Percentiles rank a stretch among this genome's conserved stretches.
These are phyloP conservation scores for Debaryomycetaceae sp. DNA, from an alignment of 1,139 yeast species.

Conservation along the genomic window DNA sequence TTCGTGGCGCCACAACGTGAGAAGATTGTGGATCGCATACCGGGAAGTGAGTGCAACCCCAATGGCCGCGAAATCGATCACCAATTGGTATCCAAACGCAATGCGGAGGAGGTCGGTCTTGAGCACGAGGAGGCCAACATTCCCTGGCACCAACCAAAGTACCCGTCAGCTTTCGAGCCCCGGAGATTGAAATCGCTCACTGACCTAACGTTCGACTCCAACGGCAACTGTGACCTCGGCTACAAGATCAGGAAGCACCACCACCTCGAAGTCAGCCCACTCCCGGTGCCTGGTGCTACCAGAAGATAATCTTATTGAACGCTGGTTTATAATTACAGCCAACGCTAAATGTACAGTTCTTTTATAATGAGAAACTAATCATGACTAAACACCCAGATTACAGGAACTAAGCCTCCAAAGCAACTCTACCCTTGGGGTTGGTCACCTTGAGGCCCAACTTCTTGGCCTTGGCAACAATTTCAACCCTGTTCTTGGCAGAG, in stretches of 20 bases:
- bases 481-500: conserved; percentile 97
- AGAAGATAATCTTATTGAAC: conserved; percentile 9
- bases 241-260: conserved; percentile 42
- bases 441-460: conserved; percentile 98
- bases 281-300: conserved; percentile 25
- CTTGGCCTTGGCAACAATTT: conserved; percentile 94
- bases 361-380: conserved; percentile 8
- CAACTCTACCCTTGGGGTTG: conserved; percentile 98
- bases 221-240: conserved; percentile 41
- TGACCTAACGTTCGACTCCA: conserved; percentile 21
- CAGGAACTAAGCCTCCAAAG: conserved; percentile 82
- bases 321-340: not conserved
- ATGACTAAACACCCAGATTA: conserved; percentile 10
- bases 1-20: conserved; percentile 2
- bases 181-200: conserved; percentile 9
- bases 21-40: not conserved
- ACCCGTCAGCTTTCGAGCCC: conserved; percentile 5
- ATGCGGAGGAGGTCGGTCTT: conserved; percentile 1
- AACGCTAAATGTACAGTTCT: conserved; percentile 12
- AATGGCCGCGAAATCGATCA: not conserved
- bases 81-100: no score
- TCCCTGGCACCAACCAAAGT: conserved; percentile 2
- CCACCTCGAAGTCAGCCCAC: conserved; percentile 37
- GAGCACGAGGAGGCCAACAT: not conserved
- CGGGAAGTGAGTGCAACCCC: not conserved